Evolutionary conservation across 768 basidiomycete genomes (phyloP), one percentile per base, ranked within the genome.

Genomic region (Gymnopilus dilepis): DNA sequence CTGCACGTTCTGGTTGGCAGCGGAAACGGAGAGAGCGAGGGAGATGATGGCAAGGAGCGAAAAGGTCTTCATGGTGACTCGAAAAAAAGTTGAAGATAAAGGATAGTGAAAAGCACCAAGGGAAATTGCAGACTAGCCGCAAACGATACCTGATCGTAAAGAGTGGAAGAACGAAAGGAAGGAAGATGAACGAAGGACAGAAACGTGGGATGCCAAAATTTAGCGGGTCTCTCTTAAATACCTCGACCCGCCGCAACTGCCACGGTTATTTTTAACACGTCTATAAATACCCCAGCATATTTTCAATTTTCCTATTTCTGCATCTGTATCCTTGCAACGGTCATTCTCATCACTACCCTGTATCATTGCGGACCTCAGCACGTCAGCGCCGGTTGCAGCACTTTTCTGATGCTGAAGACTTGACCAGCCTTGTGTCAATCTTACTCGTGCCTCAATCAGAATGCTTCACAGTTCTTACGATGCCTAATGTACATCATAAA

Each of bases 71-170:
- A 75, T 76, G 42, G 54, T 70, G 65, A 50, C 47, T 50, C 17
- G 47, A 30, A 30, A 30, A 24, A 62, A 65, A 56, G 56, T 33
- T 45, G 61, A 56, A 58, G 37, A 56, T 58, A 54, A 62, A 65
- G 60, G 64, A 68, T 65, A 64, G 69, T 64, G 64, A 65, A 61
- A 61, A 56, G 60, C 61, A 70, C 63, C 61, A 72, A 60, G 59
- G 65, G 60, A 59, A 40, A 54, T 33, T 54, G 52, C 52, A 64
- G 67, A 69, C 70, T 73, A 72, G 70, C 72, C 65, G 66, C 66
- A 65, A 65, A 72, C 69, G 69, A 74, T 72, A 67, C 68, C 73
- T 67, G 69, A 73, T 70, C 70, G 69, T 65, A 45, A 67, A 70
- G 67, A 64, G 65, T 65, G 67, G 61, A 55, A 64, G 53, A 60